These are phyloP conservation scores for Neurospora sp. DNA, from an alignment of 495 filamentous ascomycete genomes.

Conservation along the genomic window DNA sequence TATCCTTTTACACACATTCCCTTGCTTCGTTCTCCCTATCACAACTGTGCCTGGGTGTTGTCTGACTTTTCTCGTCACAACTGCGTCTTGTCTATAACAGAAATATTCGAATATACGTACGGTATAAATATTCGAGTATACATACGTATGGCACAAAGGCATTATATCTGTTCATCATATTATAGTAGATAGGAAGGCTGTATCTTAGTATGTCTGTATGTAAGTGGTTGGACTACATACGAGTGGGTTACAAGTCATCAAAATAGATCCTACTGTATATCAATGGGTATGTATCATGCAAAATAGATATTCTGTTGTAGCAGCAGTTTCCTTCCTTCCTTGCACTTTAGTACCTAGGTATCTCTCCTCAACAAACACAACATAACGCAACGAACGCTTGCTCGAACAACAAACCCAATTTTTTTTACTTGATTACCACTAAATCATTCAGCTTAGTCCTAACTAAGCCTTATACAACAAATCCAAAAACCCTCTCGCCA, in stretches of 20 bases:
- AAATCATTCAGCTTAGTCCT: too few species aligned
- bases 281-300: not conserved
- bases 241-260: not conserved
- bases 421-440: too few species aligned
- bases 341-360: not conserved
- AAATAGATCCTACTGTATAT: not conserved
- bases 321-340: not conserved
- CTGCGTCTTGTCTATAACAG: not conserved
- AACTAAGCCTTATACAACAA: constrained; percentile 80
- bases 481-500: constrained; percentile 89
- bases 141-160: too few species aligned
- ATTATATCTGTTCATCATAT: not conserved
- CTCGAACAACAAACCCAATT: not conserved
- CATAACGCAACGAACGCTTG: not conserved
- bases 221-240: not conserved
- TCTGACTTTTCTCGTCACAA: not conserved
- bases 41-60: not conserved
- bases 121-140: too few species aligned
- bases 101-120: not conserved
- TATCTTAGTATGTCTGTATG: not conserved
- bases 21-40: not conserved
- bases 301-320: not conserved
- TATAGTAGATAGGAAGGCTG: not conserved
- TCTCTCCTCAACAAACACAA: not conserved
- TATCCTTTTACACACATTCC: not conserved